Evolutionary conservation across 495 filamentous ascomycete species (phyloP).

Genomic region (Podospora appendiculata): DNA sequence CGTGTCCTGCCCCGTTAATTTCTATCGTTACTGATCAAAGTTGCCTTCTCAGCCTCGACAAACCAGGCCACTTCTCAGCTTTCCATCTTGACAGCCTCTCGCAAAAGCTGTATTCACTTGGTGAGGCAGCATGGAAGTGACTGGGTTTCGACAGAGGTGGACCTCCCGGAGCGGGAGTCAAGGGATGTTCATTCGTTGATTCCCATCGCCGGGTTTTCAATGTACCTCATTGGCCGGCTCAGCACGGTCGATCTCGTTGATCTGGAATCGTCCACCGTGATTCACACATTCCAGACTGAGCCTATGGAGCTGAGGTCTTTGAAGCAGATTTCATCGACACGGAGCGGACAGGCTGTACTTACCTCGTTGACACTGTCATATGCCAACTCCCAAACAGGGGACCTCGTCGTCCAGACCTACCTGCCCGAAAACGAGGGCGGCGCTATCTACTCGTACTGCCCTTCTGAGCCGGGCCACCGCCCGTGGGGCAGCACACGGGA

Average conservation of each 20-base stretch:
- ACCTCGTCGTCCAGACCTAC: constrained; percentile 50
- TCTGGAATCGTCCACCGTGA: constrained; percentile 36
- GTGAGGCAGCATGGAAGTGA: constrained; percentile 27
- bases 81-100: constrained; percentile 32
- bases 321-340: constrained; percentile 39
- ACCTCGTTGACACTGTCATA: constrained; percentile 49
- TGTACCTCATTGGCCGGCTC: constrained; percentile 37
- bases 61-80: constrained; percentile 3
- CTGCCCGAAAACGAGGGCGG: constrained; percentile 37
- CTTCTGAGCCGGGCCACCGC: constrained; percentile 17
- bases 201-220: constrained; percentile 35
- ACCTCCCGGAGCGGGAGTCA: constrained; percentile 18
- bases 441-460: constrained; percentile 31
- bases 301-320: constrained; percentile 46
- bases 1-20: not conserved
- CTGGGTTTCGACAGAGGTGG: constrained; percentile 31
- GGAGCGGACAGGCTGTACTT: constrained; percentile 37
- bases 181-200: constrained; percentile 31
- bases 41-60: constrained; percentile 4
- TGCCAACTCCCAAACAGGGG: constrained; percentile 39
- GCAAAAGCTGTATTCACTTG: constrained; percentile 37
- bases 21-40: not conserved
- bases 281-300: constrained; percentile 50
- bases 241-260: constrained; percentile 48
- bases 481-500: constrained; percentile 35